Evolutionary conservation across 371 early-diverging fungal species (phyloP).

Genomic region (Mortierella sp.): DNA sequence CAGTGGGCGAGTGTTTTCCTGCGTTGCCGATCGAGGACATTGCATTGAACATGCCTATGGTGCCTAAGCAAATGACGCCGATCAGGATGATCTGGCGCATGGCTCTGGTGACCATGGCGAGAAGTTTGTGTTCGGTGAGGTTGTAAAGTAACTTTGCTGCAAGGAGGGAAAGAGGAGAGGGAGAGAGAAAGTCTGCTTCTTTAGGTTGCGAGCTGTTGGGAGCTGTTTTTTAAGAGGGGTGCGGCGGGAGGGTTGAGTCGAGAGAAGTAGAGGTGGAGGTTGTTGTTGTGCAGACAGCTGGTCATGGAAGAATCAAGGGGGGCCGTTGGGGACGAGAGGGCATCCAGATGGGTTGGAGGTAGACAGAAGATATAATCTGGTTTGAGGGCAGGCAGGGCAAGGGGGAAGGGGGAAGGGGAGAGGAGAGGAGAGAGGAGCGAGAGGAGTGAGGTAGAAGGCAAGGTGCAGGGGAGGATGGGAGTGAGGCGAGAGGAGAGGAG

Average conservation of each 20-base stretch:
- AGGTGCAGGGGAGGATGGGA: background rate
- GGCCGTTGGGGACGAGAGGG: background rate
- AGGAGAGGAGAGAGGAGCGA: background rate
- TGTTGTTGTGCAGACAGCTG: background rate
- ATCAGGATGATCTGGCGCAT: conserved; percentile 58
- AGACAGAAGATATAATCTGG: background rate
- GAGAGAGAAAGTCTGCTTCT: background rate
- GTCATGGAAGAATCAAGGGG: background rate
- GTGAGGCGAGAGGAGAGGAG: background rate
- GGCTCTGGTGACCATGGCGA: conserved; percentile 27
- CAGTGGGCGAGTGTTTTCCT: conserved; percentile 47
- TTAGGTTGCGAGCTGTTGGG: background rate
- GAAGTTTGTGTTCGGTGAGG: conserved; percentile 20
- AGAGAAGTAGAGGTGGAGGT: background rate
- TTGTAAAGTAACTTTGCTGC: background rate
- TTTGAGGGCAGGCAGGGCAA: background rate
- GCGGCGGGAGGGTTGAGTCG: background rate
- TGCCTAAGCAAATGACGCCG: conserved; percentile 56
- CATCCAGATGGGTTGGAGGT: background rate
- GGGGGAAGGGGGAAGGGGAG: background rate
- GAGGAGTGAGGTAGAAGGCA: background rate
- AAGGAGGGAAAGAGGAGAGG: background rate
- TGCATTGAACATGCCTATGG: conserved; percentile 58
- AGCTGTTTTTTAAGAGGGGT: background rate
- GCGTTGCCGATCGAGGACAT: conserved; percentile 57